These are phyloP conservation scores for Cymbopogon flexuosus DNA, from an alignment of 202 grass and related monocot species.

Conservation along the genomic window DNA sequence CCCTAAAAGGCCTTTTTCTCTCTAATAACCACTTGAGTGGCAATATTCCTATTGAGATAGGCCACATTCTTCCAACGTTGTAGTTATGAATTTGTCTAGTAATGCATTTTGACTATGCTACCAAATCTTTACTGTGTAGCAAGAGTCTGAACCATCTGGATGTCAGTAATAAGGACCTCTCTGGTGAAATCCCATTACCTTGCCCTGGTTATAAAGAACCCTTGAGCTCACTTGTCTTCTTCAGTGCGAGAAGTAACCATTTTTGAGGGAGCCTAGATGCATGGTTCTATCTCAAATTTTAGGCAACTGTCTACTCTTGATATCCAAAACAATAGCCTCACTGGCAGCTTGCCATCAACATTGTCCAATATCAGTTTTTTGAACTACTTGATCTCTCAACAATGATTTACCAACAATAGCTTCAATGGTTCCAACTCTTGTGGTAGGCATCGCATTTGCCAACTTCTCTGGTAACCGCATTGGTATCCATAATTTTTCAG, in stretches of 20 bases:
- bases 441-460: conserved; percentile 48
- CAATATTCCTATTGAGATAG: conserved; percentile 50
- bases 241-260: too few relatives aligned
- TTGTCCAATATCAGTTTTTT: conserved; percentile 15
- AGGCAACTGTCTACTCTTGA: conserved; percentile 60
- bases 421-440: conserved; percentile 52
- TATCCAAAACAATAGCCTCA: conserved; percentile 63
- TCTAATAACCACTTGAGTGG: conserved; percentile 51
- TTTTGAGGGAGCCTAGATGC: too few relatives aligned
- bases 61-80: conserved; percentile 43
- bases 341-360: conserved; percentile 6
- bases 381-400: conserved; percentile 72
- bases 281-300: conserved; percentile 38
- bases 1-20: conserved; percentile 61
- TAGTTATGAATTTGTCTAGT: conserved; percentile 50
- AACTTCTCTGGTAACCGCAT: conserved; percentile 70
- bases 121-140: conserved; percentile 49
- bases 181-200: conserved; percentile 49
- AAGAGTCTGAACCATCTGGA: conserved; percentile 48
- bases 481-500: not conserved
- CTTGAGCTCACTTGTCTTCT: conserved; percentile 41
- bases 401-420: conserved; percentile 29
- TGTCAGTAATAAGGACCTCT: conserved; percentile 61
- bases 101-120: conserved; percentile 55
- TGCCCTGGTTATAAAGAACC: conserved; percentile 8